phyloP scores from a whole-genome alignment of 2,329 filamentous ascomycete species.

The Metarhizium album region DNA sequence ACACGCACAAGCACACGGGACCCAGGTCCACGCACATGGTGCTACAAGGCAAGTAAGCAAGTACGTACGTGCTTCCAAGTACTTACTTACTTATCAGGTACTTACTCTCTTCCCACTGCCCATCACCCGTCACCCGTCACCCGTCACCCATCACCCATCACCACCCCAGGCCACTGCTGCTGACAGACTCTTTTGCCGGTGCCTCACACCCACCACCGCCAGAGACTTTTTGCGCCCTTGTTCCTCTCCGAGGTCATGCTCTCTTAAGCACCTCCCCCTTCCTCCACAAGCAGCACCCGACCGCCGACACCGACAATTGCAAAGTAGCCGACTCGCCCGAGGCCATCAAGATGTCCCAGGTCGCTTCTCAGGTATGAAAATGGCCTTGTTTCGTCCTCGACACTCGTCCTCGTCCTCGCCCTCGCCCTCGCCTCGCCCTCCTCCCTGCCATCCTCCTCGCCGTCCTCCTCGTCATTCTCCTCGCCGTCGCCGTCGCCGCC shows the following conservation, averaged over 20 bases:
- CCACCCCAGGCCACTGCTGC: conserved; percentile 6
- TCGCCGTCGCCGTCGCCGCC: neutral
- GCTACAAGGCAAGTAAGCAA: no score
- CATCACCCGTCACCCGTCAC: no score
- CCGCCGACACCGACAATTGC: conserved; percentile 35
- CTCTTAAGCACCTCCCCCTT: conserved; percentile 23
- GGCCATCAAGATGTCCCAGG: conserved; percentile 46
- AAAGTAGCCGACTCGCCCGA: conserved; percentile 10
- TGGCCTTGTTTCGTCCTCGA: neutral
- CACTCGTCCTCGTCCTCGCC: neutral
- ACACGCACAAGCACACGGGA: no score
- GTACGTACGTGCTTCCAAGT: no score
- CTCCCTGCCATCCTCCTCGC: neutral
- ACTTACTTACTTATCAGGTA: no score
- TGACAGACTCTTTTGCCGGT: conserved; percentile 4
- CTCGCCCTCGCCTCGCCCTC: neutral
- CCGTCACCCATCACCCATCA: no score
- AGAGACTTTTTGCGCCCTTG: conserved; percentile 10
- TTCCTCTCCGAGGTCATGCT: conserved; percentile 26
- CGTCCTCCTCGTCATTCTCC: neutral
- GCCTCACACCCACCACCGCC: conserved; percentile 9
- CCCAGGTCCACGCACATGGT: no score
- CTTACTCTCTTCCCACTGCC: no score
- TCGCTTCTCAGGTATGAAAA: conserved; percentile 46
- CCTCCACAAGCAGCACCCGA: conserved; percentile 20